phyloP scores from a whole-genome alignment of 1,284 basidiomycete species.

The Cutaneotrichosporon cyanovorans region DNA sequence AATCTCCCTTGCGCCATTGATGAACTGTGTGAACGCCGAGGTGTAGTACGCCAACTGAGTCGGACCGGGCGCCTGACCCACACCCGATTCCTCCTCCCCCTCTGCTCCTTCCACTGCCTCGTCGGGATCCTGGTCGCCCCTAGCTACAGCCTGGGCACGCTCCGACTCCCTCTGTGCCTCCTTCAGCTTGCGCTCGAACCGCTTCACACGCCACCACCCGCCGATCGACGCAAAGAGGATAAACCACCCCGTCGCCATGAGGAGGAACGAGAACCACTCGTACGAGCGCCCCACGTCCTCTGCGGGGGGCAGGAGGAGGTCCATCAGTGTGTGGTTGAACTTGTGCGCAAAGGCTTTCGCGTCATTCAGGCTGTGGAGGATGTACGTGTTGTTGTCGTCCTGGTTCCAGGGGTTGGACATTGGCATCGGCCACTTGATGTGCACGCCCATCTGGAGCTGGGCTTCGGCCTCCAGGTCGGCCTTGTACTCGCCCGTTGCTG shows the following conservation, averaged over 20 bases:
- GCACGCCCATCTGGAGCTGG: neutral
- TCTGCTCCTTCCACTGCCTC: conserved; percentile 5
- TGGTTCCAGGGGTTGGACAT: neutral
- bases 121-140: conserved; percentile 4
- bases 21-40: conserved; percentile 24
- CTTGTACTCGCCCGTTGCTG: conserved; percentile 15
- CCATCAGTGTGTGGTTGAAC: conserved; percentile 39
- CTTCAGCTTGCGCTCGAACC: conserved; percentile 45
- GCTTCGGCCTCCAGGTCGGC: conserved; percentile 29
- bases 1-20: conserved; percentile 32
- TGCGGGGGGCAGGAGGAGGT: conserved; percentile 30
- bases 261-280: conserved; percentile 81
- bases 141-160: conserved; percentile 31
- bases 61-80: conserved; percentile 19
- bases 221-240: conserved; percentile 68
- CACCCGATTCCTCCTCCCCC: conserved; percentile 9
- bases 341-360: conserved; percentile 36
- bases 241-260: conserved; percentile 93
- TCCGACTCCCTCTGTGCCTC: conserved; percentile 35
- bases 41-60: conserved; percentile 33
- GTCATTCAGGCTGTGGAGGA: conserved; percentile 46
- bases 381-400: conserved; percentile 1
- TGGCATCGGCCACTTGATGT: neutral
- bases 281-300: conserved; percentile 48
- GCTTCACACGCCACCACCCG: conserved; percentile 75